These are phyloP conservation scores for Mycocentrospora acerina DNA, from an alignment of 2,329 filamentous ascomycete species.

Conservation along the genomic window DNA sequence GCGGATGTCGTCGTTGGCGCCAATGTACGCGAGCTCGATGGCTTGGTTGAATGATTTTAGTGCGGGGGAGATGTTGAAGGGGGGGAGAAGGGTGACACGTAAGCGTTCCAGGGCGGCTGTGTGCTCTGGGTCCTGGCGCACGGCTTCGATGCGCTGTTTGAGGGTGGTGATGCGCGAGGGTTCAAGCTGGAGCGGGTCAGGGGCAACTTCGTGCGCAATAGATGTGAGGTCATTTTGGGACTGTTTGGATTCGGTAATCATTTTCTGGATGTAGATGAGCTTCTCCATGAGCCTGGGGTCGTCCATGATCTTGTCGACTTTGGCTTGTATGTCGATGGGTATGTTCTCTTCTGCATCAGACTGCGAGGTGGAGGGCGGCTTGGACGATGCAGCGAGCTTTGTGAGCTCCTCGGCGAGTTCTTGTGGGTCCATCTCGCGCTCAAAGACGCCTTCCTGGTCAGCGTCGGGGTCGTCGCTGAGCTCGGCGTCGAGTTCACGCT, in stretches of 20 bases:
- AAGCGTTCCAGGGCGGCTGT: slow-evolving; percentile 27
- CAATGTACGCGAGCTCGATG: slow-evolving; percentile 37
- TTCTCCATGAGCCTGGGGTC: slow-evolving; percentile 38
- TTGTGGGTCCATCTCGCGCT: slow-evolving; percentile 23
- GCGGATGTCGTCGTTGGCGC: slow-evolving; percentile 38
- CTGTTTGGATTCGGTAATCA: slow-evolving; percentile 17
- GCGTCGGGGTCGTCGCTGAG: slow-evolving; percentile 18
- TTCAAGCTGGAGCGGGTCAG: slow-evolving; percentile 32
- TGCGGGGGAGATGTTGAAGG: slow-evolving; percentile 35
- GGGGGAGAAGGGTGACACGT: slow-evolving; percentile 29
- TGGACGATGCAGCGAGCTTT: slow-evolving; percentile 16
- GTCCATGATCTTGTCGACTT: slow-evolving; percentile 37
- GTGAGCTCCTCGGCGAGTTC: slow-evolving; percentile 24
- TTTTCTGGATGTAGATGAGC: slow-evolving; percentile 30
- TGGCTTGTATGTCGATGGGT: slow-evolving; percentile 32
- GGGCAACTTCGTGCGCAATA: slow-evolving; percentile 24
- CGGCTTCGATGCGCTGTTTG: slow-evolving; percentile 26
- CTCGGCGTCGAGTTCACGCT: slow-evolving; percentile 13
- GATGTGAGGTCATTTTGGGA: slow-evolving; percentile 14
- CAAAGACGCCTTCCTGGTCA: slow-evolving; percentile 15
- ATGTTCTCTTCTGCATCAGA: slow-evolving; percentile 20
- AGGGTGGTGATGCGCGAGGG: slow-evolving; percentile 24
- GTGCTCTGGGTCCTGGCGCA: slow-evolving; percentile 32
- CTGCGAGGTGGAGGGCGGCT: slow-evolving; percentile 4
- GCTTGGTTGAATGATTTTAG: slow-evolving; percentile 39